A percentile compares a stretch with the other conserved stretches of the same genome.
Conservation (phyloP, 148 eudicot species). For the Silene uniflora region DNA sequence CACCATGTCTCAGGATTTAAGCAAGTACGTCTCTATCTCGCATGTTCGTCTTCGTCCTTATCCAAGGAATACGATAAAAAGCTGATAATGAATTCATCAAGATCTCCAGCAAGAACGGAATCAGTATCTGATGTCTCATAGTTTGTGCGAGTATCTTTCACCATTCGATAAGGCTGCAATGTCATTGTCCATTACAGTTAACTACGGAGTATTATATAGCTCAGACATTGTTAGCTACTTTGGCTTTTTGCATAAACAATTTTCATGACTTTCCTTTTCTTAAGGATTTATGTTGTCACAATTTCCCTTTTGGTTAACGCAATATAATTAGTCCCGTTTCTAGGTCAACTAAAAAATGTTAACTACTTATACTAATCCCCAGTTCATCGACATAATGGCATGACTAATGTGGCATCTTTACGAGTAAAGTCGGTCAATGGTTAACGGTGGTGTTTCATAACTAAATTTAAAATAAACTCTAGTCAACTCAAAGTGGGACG, state of each 20-base stretch:
- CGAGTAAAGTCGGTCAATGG: too few species aligned
- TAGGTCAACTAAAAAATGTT: too few species aligned
- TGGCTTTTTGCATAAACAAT: neutral
- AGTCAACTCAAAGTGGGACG: neutral
- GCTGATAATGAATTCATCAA: constrained; percentile 83
- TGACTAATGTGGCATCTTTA: too few species aligned
- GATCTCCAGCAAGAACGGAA: constrained; percentile 84
- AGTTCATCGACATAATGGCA: too few species aligned
- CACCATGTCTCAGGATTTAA: neutral
- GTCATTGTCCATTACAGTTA: neutral
- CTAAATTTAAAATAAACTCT: too few species aligned
- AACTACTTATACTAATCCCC: too few species aligned
- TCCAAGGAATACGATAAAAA: constrained; percentile 70
- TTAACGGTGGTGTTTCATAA: too few species aligned
- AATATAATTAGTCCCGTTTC: too few species aligned
- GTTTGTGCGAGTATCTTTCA: constrained; percentile 89
- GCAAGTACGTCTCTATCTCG: neutral
- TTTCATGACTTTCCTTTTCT: neutral
- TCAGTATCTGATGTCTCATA: constrained; percentile 93
- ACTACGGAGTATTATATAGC: neutral
- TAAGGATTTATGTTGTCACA: too few species aligned
- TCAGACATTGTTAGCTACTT: neutral
- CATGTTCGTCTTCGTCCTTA: constrained; percentile 43
- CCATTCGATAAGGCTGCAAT: constrained; percentile 94
- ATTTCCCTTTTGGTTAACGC: too few species aligned